phyloP scores from a whole-genome alignment of 1,284 basidiomycete species.

The Sporisorium reilianum region DNA sequence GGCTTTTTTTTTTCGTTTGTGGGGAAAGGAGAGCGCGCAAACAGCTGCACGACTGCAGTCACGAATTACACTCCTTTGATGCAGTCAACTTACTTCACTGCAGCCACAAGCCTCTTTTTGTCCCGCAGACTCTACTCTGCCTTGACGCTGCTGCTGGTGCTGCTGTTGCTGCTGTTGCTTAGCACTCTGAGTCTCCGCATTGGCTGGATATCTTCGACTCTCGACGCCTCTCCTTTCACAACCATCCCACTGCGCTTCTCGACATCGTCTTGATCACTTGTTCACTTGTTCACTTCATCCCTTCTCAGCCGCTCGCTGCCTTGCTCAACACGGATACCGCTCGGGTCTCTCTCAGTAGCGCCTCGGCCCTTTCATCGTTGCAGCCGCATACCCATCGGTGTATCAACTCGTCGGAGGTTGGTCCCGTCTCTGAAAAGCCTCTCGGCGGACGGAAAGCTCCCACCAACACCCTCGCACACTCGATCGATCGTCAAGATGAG shows the following conservation, averaged over 20 bases:
- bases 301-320: not conserved
- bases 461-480: not conserved
- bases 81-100: not conserved
- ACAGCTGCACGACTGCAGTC: conserved; percentile 11
- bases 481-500: conserved; percentile 36
- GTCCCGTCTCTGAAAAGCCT: not conserved
- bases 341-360: not conserved
- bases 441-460: not conserved
- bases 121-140: not conserved
- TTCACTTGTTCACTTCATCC: not conserved
- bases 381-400: not conserved
- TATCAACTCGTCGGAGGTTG: not conserved
- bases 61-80: not conserved
- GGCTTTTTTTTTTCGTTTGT: not conserved
- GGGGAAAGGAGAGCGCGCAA: conserved; percentile 12
- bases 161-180: no score
- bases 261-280: not conserved
- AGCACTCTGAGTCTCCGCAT: not conserved
- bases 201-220: not conserved
- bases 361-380: not conserved
- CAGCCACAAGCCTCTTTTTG: not conserved
- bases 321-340: not conserved
- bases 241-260: not conserved
- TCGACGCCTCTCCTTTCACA: not conserved
- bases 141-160: not conserved